Evolutionary conservation across 1,139 yeast species (phyloP), one percentile per base, ranked within the genome.

Genomic region (Candida buenavistaensis): DNA sequence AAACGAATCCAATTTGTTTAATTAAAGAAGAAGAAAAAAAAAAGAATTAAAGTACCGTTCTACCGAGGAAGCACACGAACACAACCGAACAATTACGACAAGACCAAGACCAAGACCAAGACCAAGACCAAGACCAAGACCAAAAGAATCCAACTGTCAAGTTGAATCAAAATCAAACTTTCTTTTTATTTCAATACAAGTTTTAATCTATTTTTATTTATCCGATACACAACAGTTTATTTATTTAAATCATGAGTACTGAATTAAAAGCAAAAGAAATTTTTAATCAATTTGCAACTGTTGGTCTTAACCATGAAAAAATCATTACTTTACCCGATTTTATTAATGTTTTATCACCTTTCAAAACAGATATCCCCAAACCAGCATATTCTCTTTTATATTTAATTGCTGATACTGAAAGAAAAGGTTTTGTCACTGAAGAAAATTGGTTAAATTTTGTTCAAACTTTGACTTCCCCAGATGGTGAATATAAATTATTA

Each of bases 391-490:
- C 74, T 3, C 56, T 83, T 41, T 73, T 83, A 36, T 83, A 80
- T 50, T 65, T 82, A 36, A 72, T 82, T 25, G 80, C 87, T 16
- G 92, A 83, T 54, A 68, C 69, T 37, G 71, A 72, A 28, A 67
- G 68, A 39, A 82, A 81, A 49, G 90, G 90, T 1, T 81, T 68
- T 45, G 61, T 83, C 32, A 71, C 72, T 26, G 72, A 78, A 31
- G 52, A 59, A 10, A 89, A 84, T 47, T 84, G 86, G 76, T 58
- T 75, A 26, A 63, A 66, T 23, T 80, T 83, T 51, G 72, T 80
- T 43, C 60, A 68, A 36, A 67, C 80, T 23, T 62, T 83, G 41
- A 72, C 78, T 29, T 62, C 72, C 30, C 65, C 67, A 35, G 81
- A 80, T 47, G 83, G 82, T 38, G 78, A 76, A 46, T 74, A 77